These are phyloP conservation scores for Metschnikowia sp. DNA, from an alignment of 805 yeast genomes.

Conservation along the genomic window DNA sequence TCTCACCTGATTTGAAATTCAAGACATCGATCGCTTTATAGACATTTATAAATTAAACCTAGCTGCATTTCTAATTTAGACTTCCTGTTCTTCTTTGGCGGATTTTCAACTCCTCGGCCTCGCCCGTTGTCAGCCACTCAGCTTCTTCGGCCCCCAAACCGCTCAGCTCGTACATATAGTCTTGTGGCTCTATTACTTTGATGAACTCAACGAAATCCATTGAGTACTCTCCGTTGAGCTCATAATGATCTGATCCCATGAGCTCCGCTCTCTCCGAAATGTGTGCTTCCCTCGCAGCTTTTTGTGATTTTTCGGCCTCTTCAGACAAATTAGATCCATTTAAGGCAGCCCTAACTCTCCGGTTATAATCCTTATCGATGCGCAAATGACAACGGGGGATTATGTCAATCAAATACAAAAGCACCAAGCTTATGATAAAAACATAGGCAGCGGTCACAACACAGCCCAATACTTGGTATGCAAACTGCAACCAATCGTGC, in stretches of 20 bases:
- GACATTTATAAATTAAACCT: not conserved
- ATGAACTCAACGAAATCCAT: slow-evolving; percentile 42
- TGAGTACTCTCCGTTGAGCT: slow-evolving; percentile 39
- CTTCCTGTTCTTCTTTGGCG: no score
- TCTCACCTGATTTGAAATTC: slow-evolving; percentile 26
- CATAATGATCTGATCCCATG: slow-evolving; percentile 37
- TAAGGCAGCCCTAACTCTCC: slow-evolving; percentile 22
- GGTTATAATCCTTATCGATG: slow-evolving; percentile 38
- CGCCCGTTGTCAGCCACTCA: not conserved
- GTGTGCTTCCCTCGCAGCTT: slow-evolving; percentile 10
- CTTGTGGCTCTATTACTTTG: slow-evolving; percentile 34
- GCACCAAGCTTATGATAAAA: slow-evolving; percentile 28
- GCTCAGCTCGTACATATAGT: slow-evolving; percentile 21
- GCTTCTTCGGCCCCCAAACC: slow-evolving; percentile 1
- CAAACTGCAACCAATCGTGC: slow-evolving; percentile 39
- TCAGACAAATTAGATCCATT: slow-evolving; percentile 2
- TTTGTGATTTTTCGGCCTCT: not conserved
- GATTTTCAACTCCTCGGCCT: no score
- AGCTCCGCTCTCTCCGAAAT: slow-evolving; percentile 22
- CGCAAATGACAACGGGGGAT: slow-evolving; percentile 42
- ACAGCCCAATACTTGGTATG: slow-evolving; percentile 37
- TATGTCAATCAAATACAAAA: slow-evolving; percentile 34
- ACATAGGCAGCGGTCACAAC: slow-evolving; percentile 35
- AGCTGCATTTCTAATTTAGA: not conserved
- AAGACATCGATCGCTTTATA: not conserved